Percentiles rank a stretch among this genome's conserved stretches.
Evolutionary conservation across 2,329 filamentous ascomycete species (phyloP).

Genomic region (Aspergillus niger): DNA sequence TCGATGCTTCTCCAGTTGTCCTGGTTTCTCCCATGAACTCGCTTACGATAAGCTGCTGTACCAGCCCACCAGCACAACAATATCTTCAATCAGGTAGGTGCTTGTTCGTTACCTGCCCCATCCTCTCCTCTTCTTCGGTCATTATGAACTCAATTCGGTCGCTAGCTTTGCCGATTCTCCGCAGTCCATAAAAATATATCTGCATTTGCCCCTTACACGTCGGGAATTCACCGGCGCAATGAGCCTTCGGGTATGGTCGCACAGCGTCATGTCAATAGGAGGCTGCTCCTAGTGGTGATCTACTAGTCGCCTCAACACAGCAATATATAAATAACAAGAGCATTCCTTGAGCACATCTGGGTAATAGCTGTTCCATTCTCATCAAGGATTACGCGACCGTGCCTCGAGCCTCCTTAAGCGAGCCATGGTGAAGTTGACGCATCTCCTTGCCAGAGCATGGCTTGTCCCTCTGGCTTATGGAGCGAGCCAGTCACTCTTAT

Average conservation of each 20-base stretch:
- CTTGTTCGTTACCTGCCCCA: background rate
- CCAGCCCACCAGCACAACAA: background rate
- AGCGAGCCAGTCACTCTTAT: constrained; percentile 19
- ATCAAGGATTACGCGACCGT: constrained; percentile 13
- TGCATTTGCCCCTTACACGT: constrained; percentile 9
- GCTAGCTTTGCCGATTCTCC: background rate
- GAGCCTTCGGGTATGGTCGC: constrained; percentile 10
- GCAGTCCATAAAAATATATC: background rate
- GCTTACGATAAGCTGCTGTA: background rate
- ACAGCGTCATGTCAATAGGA: constrained; percentile 8
- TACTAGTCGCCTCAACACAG: too few relatives aligned
- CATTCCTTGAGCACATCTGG: background rate
- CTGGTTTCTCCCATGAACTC: background rate
- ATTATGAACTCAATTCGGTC: background rate
- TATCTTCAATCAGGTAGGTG: background rate
- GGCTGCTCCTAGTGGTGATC: too few relatives aligned
- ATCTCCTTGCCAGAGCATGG: constrained; percentile 26
- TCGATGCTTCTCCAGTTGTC: background rate
- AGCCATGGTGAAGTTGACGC: constrained; percentile 28
- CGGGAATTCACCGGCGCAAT: constrained; percentile 29
- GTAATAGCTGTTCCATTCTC: background rate
- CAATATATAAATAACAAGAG: background rate
- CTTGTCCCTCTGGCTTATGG: constrained; percentile 30
- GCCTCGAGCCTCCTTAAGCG: constrained; percentile 2
- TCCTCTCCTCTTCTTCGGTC: background rate